Evolutionary conservation across 2,329 filamentous ascomycete genomes (phyloP).

Genomic region (Claviceps fusiformis): DNA sequence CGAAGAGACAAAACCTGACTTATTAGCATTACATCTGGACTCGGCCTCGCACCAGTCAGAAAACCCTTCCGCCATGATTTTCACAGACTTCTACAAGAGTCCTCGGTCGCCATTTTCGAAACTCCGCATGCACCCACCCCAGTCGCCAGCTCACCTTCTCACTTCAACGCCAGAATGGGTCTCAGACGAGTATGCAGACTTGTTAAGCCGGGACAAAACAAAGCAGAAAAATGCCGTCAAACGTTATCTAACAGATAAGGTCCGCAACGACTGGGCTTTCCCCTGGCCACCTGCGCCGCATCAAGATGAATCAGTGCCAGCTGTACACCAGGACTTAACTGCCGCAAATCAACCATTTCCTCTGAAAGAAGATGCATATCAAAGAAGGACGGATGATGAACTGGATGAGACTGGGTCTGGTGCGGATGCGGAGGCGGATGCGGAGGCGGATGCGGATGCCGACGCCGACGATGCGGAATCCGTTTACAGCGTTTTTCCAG

Average conservation of each 20-base stretch:
- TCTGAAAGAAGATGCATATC: constrained; percentile 20
- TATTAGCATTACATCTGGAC: not conserved
- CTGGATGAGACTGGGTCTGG: constrained; percentile 14
- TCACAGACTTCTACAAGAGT: constrained; percentile 45
- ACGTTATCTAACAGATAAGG: constrained; percentile 37
- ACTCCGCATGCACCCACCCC: constrained; percentile 27
- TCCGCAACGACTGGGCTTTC: constrained; percentile 49
- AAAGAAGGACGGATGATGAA: constrained; percentile 28
- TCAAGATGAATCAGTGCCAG: not conserved
- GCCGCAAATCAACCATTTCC: constrained; percentile 17
- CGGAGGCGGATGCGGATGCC: constrained; percentile 10
- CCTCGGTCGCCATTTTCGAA: constrained; percentile 39
- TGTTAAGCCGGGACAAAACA: constrained; percentile 46
- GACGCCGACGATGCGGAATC: constrained; percentile 33
- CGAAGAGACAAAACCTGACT: not conserved
- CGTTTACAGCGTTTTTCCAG: constrained; percentile 43
- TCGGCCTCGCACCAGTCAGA: not conserved
- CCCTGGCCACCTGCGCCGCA: constrained; percentile 32
- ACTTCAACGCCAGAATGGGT: constrained; percentile 20
- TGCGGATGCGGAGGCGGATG: constrained; percentile 6
- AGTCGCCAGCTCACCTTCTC: constrained; percentile 17
- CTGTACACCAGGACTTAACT: not conserved
- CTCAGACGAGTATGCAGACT: constrained; percentile 44
- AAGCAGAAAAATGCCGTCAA: constrained; percentile 51
- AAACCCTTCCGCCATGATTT: constrained; percentile 31